Evolutionary conservation across 192 early-diverging fungal species (phyloP).

Genomic region (Backusella sp.): DNA sequence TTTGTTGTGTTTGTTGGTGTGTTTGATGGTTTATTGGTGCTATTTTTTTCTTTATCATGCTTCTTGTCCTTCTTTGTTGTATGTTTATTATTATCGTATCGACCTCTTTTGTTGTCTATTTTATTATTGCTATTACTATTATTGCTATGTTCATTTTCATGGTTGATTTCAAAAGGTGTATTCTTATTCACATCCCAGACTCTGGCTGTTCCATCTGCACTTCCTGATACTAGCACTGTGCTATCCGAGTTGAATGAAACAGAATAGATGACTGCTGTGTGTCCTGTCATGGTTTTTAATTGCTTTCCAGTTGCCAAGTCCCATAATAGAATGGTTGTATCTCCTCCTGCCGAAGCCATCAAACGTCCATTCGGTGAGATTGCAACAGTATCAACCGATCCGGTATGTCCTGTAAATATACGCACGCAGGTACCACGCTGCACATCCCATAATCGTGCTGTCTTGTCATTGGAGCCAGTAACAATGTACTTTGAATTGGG

Average conservation of each 20-base stretch:
- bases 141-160: background rate
- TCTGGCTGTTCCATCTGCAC: slow-evolving; percentile 86
- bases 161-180: slow-evolving; percentile 1
- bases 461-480: slow-evolving; percentile 89
- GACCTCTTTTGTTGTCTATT: background rate
- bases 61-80: slow-evolving; percentile 16
- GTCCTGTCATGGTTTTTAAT: slow-evolving; percentile 83
- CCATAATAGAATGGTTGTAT: slow-evolving; percentile 81
- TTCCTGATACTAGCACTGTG: slow-evolving; percentile 77
- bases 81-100: slow-evolving; percentile 6
- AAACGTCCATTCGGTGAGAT: slow-evolving; percentile 90
- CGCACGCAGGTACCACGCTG: slow-evolving; percentile 87
- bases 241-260: slow-evolving; percentile 87
- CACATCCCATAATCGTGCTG: slow-evolving; percentile 90
- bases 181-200: slow-evolving; percentile 84
- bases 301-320: slow-evolving; percentile 83
- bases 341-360: slow-evolving; percentile 89
- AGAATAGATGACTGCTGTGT: slow-evolving; percentile 79
- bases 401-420: slow-evolving; percentile 86
- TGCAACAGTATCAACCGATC: slow-evolving; percentile 81
- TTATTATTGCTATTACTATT: background rate
- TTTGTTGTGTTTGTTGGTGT: background rate
- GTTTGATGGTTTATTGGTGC: background rate
- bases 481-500: slow-evolving; percentile 95
- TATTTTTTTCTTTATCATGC: slow-evolving; percentile 12